Base-by-base conservation (phyloP, 1,139 yeast species). In the Geotrichum cucujoidarum region DNA sequence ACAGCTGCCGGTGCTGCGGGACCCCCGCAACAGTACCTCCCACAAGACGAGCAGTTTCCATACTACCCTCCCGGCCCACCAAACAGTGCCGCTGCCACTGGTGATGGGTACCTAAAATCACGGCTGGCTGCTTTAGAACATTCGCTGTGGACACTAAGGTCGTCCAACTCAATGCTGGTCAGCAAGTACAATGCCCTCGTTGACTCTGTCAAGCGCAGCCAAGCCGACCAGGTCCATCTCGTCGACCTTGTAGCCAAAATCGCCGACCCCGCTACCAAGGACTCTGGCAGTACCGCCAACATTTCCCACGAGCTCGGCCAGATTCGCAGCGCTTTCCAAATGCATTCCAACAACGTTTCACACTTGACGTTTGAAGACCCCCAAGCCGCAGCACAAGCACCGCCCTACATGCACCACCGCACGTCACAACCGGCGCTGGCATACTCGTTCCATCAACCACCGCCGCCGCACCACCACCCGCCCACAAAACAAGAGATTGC, bases 101-200 rank as follows among this genome's bases (percentile, higher is more conserved):
- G 27, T 6, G 51, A 48, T 22, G 47, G 42, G 20, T 38, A 37
- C 32, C 35, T 47, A 13, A 58, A 56, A 16, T 47, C 50, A 10
- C 48, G 60, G 4, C n/a, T 57, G 13, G 45, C 53, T 5, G 42
- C 56, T 1, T 43, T 60, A 34, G 64, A 60, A 40, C 57, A 56
- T 39, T 43, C 47, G 7, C 24, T 49, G 6, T 51, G 51, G 52
- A 33, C 47, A 11, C 33, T 50, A n/a, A 39, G 49, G 35, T 27
- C 42, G 18, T 45, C 49, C 4, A 49, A 50, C 38, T 29, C 45
- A 17, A 34, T 27, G 7, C 42, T 48, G 16, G 33, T 43, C 8
- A 34, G 50, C 8, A 47, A 48, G 22, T 45, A 48, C 39, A 42
- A 41, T 18, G 25, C 20, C 21, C 39, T 50, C 7, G 44, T 48